Base-by-base conservation (phyloP, 2,329 filamentous ascomycete species). In the Thielaviopsis ethacetica region DNA sequence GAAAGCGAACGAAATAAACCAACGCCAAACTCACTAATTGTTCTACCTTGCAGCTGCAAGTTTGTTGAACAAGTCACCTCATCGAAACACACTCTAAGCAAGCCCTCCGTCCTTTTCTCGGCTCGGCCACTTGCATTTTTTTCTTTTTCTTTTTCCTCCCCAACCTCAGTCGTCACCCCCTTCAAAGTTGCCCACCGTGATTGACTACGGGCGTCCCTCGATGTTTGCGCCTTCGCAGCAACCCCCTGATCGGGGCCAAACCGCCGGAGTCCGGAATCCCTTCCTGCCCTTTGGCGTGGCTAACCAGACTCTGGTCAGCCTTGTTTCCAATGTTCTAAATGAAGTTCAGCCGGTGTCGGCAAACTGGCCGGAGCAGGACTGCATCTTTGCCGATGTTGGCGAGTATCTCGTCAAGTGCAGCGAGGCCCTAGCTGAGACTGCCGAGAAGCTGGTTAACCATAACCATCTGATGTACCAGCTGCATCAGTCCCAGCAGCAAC, bases 381-480 rank as follows among this genome's bases (percentile, higher is more conserved):
- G 54, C 26, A 9, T 57, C 5, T 60, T 60, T 50, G 54, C 59
- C n/a, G 59, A 60, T 24, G 59, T 60, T 17, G 59, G 59, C 24
- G 59, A 60, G 38, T 60, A 60, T n/a, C 34, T 60, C 5, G 59
- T 60, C 54, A 60, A 60, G n/a, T 60, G 59, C 50, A 27, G 44
- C n/a, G 59, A 60, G 54, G 41, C 44, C 4, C 50, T 60, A 27
- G 59, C 59, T 30, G 54, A 60, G 10, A 49, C 57, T 38, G 59
- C 59, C 1, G 59, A 60, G 26, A 56, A 57, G 15, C 34, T 60
- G 50, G 38, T 56, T 5, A 60, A 60, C 51, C 56, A 47, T 17
- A 49, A 55, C 10, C 59, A 60, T 19, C 19, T 60, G 13, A 27
- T 56, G 2, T 60, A 60, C 41, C 59, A 60, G 50, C 13, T 60